Evolutionary conservation across 2,329 filamentous ascomycete genomes (phyloP).

Genomic region (Fusarium sp.): DNA sequence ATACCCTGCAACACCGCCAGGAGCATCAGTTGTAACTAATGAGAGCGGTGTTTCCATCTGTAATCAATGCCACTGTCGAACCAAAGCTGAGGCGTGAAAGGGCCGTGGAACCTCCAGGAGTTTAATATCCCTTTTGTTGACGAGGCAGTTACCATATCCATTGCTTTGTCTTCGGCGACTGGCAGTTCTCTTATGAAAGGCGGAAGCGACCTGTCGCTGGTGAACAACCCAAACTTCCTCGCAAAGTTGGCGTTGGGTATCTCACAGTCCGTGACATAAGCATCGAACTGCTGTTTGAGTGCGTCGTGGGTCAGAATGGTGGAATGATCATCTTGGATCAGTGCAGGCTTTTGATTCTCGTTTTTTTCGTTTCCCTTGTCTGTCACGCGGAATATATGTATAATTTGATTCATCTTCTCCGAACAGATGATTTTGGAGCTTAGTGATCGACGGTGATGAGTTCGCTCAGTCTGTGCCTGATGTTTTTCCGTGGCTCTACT

Average conservation of each 20-base stretch:
- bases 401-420: conserved; percentile 11
- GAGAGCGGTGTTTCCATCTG: conserved; percentile 45
- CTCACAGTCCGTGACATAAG: conserved; percentile 47
- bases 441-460: not conserved
- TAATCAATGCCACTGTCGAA: conserved; percentile 59
- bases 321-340: not conserved
- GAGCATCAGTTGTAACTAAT: not conserved
- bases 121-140: conserved; percentile 43
- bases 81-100: conserved; percentile 58
- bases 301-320: conserved; percentile 6
- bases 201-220: conserved; percentile 47
- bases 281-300: conserved; percentile 14
- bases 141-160: conserved; percentile 48
- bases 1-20: not conserved
- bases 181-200: conserved; percentile 52
- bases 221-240: conserved; percentile 54
- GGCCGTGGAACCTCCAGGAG: conserved; percentile 52
- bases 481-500: not conserved
- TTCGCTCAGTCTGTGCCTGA: not conserved
- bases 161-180: conserved; percentile 55
- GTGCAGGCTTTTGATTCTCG: not conserved
- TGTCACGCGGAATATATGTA: conserved; percentile 10
- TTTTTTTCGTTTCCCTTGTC: not conserved
- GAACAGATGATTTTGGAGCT: not conserved
- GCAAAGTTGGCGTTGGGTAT: conserved; percentile 59